A percentile compares a stretch with the other conserved stretches of the same genome.
phyloP scores from a whole-genome alignment of 257 asterid species.

The Anisodus acutangulus region DNA sequence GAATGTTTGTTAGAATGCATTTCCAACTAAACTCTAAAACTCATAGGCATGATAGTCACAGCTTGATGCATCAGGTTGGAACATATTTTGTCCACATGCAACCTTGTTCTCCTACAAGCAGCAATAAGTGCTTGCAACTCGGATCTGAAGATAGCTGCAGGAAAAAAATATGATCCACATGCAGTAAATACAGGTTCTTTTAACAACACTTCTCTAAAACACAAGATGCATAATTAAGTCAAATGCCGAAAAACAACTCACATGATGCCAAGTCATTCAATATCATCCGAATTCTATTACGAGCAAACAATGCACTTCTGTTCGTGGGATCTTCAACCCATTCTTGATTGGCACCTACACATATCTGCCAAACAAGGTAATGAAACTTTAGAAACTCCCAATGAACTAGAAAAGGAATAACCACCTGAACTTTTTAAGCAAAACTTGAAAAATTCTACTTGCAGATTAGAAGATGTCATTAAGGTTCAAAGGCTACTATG shows the following conservation, averaged over 20 bases:
- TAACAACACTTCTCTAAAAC: not conserved
- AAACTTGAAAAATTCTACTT: not conserved
- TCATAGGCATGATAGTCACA: constrained; percentile 70
- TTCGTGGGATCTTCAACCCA: constrained; percentile 99
- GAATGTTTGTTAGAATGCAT: not conserved
- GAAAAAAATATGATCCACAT: constrained; percentile 26
- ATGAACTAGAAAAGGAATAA: not conserved
- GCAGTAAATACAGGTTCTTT: not conserved
- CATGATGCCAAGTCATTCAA: constrained; percentile 58
- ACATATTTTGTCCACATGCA: constrained; percentile 63
- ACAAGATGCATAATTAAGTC: not conserved
- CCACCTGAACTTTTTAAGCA: not conserved
- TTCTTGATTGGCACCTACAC: constrained; percentile 63
- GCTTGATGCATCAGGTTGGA: constrained; percentile 54
- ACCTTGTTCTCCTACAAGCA: constrained; percentile 74
- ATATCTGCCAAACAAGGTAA: constrained; percentile 59
- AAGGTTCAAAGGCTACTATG: not conserved
- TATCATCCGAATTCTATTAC: constrained; percentile 88
- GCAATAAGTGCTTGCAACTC: constrained; percentile 75
- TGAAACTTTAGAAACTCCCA: constrained; percentile 9
- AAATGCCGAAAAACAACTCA: constrained; percentile 43
- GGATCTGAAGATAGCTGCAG: constrained; percentile 63
- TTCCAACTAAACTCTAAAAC: constrained; percentile 33
- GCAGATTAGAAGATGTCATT: not conserved
- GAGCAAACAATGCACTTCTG: constrained; percentile 66